Evolutionary conservation across 1,284 basidiomycete genomes (phyloP).

Genomic region (Exsudoporus floridanus): DNA sequence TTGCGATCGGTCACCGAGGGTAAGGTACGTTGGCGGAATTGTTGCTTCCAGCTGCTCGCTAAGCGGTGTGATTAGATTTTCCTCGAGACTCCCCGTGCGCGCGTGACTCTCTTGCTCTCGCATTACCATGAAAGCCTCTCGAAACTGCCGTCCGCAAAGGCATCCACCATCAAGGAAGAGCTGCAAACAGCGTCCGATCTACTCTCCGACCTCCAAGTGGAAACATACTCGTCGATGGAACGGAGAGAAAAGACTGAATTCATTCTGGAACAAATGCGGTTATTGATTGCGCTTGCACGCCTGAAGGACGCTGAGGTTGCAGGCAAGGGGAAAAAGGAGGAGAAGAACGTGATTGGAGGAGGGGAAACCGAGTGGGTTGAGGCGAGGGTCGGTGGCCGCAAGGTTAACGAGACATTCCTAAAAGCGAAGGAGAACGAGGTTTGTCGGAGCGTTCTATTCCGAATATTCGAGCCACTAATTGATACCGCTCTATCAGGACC

Average conservation of each 20-base stretch:
- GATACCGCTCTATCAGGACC: conserved; percentile 57
- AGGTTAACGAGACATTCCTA: conserved; percentile 93
- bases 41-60: neutral
- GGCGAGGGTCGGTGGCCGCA: conserved; percentile 87
- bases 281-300: conserved; percentile 72
- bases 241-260: conserved; percentile 98
- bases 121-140: conserved; percentile 78
- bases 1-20: conserved; percentile 93
- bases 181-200: conserved; percentile 85
- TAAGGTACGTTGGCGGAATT: conserved; percentile 59
- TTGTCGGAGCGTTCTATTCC: conserved; percentile 23
- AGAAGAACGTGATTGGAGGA: conserved; percentile 59
- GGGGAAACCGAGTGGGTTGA: conserved; percentile 89
- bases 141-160: conserved; percentile 40
- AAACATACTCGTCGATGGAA: conserved; percentile 99
- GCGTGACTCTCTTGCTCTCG: conserved; percentile 85
- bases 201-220: conserved; percentile 93
- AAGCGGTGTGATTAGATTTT: conserved; percentile 70
- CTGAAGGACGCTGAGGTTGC: conserved; percentile 61
- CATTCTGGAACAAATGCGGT: conserved; percentile 96
- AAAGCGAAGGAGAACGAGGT: conserved; percentile 89
- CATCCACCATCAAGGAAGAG: conserved; percentile 58
- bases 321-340: conserved; percentile 53
- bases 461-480: neutral
- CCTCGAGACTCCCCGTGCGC: conserved; percentile 93